Conservation (phyloP, 2,329 filamentous ascomycete species). For the Acarospora socialis region DNA sequence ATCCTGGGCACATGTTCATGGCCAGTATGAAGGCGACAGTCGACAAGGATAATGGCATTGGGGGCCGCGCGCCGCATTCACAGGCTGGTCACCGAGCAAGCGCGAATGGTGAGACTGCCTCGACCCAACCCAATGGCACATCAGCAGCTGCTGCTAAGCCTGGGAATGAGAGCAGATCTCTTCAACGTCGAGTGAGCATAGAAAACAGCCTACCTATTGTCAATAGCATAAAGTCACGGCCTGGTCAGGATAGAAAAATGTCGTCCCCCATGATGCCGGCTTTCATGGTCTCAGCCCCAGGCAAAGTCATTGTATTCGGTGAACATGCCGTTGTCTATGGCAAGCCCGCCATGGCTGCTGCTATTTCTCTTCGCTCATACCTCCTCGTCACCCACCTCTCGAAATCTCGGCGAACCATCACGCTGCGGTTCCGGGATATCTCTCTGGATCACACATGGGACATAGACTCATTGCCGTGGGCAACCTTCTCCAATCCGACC, state of each 20-base stretch:
- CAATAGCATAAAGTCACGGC: constrained; percentile 7
- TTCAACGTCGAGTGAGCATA: no score
- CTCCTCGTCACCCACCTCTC: constrained; percentile 89
- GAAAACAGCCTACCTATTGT: no score
- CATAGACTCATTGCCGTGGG: constrained; percentile 84
- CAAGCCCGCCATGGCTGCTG: constrained; percentile 89
- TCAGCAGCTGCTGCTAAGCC: no score
- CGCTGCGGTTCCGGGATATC: constrained; percentile 82
- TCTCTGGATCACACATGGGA: constrained; percentile 84
- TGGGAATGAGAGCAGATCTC: no score
- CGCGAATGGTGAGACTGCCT: no score
- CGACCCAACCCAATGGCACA: no score
- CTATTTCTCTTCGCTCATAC: constrained; percentile 90
- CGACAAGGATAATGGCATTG: no score
- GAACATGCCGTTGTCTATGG: constrained; percentile 97
- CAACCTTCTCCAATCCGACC: constrained; percentile 57
- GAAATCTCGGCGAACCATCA: constrained; percentile 79
- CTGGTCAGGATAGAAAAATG: constrained; percentile 22
- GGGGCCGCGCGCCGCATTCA: no score
- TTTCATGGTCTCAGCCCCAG: constrained; percentile 96
- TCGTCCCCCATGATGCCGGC: constrained; percentile 58
- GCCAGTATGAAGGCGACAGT: no score
- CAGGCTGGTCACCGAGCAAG: no score
- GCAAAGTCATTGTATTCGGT: constrained; percentile 96
- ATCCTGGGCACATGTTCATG: no score